A percentile compares a stretch with the other conserved stretches of the same genome.
phyloP scores from a whole-genome alignment of 768 basidiomycete species.

The Naganishia antarctica region DNA sequence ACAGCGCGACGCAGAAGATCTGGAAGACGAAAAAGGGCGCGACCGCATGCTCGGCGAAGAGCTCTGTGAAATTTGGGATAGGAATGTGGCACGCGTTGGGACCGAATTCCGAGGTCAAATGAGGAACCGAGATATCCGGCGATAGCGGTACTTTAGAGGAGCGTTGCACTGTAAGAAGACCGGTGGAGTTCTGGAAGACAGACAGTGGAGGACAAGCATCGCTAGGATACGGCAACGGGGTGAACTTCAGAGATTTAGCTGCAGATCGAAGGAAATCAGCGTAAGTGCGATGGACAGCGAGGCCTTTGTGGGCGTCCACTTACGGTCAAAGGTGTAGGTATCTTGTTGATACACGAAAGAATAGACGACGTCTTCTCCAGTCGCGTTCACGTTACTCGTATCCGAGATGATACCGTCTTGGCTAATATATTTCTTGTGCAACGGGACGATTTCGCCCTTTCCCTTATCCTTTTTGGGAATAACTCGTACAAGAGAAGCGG shows the following conservation, averaged over 20 bases:
- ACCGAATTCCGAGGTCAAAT: constrained; percentile 68
- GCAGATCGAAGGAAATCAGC: not conserved
- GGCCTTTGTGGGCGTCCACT: no score
- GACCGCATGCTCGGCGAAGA: constrained; percentile 92
- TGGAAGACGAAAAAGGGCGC: constrained; percentile 99
- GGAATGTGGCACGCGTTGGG: constrained; percentile 96
- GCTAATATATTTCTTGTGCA: constrained; percentile 57
- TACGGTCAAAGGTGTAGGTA: constrained; percentile 67
- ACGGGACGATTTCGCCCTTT: constrained; percentile 77
- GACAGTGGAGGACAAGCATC: constrained; percentile 64
- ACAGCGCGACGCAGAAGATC: constrained; percentile 92
- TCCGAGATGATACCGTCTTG: constrained; percentile 1
- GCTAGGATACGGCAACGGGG: constrained; percentile 80
- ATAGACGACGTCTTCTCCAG: constrained; percentile 58
- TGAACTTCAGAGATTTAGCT: constrained; percentile 61
- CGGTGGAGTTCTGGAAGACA: constrained; percentile 57
- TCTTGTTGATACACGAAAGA: constrained; percentile 93
- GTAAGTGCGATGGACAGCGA: no score
- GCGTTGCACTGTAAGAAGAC: constrained; percentile 52
- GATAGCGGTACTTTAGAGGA: constrained; percentile 25
- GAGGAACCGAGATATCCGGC: constrained; percentile 52
- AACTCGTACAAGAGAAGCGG: constrained; percentile 76
- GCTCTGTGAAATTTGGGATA: constrained; percentile 83
- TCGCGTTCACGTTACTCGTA: constrained; percentile 37
- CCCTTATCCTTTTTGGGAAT: constrained; percentile 76